Percentiles rank a stretch among this genome's conserved stretches.
These are phyloP conservation scores for Scortechinia acanthostroma DNA, from an alignment of 2,329 filamentous ascomycete species.

Conservation along the genomic window DNA sequence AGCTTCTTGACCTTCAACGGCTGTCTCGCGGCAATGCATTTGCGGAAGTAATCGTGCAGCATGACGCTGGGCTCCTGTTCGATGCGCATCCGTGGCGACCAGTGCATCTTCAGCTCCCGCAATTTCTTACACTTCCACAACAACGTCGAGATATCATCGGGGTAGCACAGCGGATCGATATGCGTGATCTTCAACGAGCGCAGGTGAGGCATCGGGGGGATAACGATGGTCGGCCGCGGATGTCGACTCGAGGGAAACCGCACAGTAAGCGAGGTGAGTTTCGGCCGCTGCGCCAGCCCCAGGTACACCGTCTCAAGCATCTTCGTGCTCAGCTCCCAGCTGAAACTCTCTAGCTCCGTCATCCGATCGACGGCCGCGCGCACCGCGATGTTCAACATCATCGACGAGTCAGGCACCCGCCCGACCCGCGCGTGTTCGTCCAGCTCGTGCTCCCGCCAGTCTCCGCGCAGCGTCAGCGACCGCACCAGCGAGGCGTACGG, in stretches of 20 bases:
- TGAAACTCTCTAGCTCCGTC: constrained; percentile 42
- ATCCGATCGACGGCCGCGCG: constrained; percentile 52
- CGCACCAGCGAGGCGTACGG: constrained; percentile 41
- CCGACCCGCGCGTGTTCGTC: constrained; percentile 49
- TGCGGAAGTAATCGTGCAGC: constrained; percentile 45
- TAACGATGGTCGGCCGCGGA: constrained; percentile 44
- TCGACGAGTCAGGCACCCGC: constrained; percentile 53
- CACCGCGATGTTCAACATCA: constrained; percentile 54
- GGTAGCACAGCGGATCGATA: constrained; percentile 57
- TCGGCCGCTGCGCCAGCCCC: constrained; percentile 37
- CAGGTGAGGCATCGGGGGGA: constrained; percentile 48
- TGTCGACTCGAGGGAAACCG: constrained; percentile 45
- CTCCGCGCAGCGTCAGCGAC: constrained; percentile 40
- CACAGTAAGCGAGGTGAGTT: constrained; percentile 42
- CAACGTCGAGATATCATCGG: constrained; percentile 51
- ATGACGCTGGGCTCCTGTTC: constrained; percentile 47
- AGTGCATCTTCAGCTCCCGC: constrained; percentile 46
- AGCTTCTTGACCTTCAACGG: constrained; percentile 37
- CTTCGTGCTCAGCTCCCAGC: constrained; percentile 54
- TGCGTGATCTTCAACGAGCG: constrained; percentile 42
- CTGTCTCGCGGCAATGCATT: constrained; percentile 35
- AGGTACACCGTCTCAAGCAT: constrained; percentile 49
- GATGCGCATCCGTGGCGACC: constrained; percentile 52
- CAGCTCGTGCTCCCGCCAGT: constrained; percentile 47
- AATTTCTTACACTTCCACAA: constrained; percentile 43